A percentile compares a stretch with the other conserved stretches of the same genome.
phyloP scores from a whole-genome alignment of 306 rosid species.

The Herpetospermum pedunculosum region DNA sequence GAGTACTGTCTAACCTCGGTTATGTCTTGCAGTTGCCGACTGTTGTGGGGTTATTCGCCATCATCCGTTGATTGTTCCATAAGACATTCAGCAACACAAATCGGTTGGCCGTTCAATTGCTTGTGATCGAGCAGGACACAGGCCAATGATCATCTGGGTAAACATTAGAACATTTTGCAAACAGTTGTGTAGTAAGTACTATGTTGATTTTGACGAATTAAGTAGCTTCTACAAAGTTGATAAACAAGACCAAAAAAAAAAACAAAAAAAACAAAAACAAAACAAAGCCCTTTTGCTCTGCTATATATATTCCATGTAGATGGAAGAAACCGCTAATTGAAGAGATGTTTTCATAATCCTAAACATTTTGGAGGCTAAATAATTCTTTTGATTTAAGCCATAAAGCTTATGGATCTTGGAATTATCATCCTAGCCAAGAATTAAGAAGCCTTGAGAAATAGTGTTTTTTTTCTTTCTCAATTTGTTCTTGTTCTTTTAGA shows the following conservation, averaged over 20 bases:
- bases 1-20: neutral
- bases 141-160: neutral
- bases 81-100: neutral
- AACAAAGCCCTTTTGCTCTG: neutral
- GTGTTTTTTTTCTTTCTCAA: no score
- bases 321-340: constrained; percentile 1
- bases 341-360: neutral
- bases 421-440: no score
- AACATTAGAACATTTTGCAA: neutral
- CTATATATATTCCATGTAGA: constrained; percentile 5
- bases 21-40: neutral
- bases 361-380: neutral
- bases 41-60: neutral
- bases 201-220: constrained; percentile 1
- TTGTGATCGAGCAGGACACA: neutral
- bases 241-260: neutral
- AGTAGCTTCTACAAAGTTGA: neutral
- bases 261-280: neutral
- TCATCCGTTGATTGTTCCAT: neutral
- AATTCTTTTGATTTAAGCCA: neutral
- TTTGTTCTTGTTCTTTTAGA: no score
- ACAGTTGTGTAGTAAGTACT: constrained; percentile 4
- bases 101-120: neutral
- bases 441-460: no score
- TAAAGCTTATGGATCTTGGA: no score